Base-by-base conservation (phyloP, 2,329 filamentous ascomycete genomes). In the Emergomyces orientalis region DNA sequence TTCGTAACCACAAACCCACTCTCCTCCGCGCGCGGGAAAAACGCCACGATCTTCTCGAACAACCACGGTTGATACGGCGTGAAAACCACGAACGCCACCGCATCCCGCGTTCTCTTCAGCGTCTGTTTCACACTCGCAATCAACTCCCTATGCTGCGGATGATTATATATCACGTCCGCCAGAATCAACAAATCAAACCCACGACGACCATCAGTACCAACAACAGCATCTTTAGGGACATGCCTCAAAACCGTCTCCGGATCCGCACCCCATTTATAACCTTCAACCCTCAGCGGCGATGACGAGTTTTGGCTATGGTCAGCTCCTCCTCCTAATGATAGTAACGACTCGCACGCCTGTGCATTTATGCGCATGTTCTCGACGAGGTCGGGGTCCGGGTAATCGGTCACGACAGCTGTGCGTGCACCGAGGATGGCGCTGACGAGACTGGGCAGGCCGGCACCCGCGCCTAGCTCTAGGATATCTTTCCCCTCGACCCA, bases 31-130 rank as follows among this genome's bases (percentile, higher is more conserved):
- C 91, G 71, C 58, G 91, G 88, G 72, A 97, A 97, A 78, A 97
- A 97, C 3, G 83, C 84, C 73, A 96, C 80, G 71, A 96, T 94
- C 74, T 91, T 89, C 66, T 91, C 83, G 69, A 89, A 81, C 71
- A 97, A 79, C 92, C 92, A 97, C 1, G 93, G 92, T 66, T 94
- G 82, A 76, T 97, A 96, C 25, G 90, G 92, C 0, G 92, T 96
- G 78, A 97, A 97, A 75, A 97, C 95, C 8, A 97, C 91, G 69
- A 92, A 84, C 1, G 91, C 91, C 61, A 81, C 82, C 58, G 87
- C 84, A 1, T 78, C 78, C 3, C 73, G 69, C 3, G 77, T 74
- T 65, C 77, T 80, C 68, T 81, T 83, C 69, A 97, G 75, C 19
- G 88, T 89, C 71, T 82, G 73, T 69, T 83, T 79, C 64, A 97